Conservation (phyloP, 225 moss, liverwort and hornwort species). For the Bryum argenteum region DNA sequence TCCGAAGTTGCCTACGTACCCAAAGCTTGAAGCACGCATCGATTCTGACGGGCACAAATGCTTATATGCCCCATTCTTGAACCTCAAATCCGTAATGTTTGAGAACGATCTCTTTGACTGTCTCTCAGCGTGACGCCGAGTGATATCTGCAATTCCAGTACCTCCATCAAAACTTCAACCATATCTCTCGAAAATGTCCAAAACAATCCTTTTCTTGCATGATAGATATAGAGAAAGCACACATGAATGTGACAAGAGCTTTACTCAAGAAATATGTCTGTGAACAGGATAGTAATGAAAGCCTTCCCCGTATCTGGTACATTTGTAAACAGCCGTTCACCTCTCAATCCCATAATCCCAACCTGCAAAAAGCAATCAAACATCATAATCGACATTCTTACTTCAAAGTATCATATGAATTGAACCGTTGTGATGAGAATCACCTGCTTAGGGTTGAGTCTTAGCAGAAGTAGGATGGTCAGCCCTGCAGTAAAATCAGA, state of each 20-base stretch:
- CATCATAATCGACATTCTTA: background rate
- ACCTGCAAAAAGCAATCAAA: conserved; percentile 52
- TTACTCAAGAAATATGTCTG: conserved; percentile 95
- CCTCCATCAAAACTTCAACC: no score
- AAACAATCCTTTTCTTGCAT: background rate
- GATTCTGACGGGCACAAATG: conserved; percentile 93
- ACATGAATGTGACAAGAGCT: background rate
- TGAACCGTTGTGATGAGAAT: no score
- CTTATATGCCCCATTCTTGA: conserved; percentile 66
- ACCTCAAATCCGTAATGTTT: conserved; percentile 95
- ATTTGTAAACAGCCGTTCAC: conserved; percentile 90
- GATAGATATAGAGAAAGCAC: background rate
- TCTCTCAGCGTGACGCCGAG: conserved; percentile 96
- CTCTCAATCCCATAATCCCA: conserved; percentile 80
- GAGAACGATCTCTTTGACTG: conserved; percentile 84
- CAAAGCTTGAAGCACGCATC: conserved; percentile 99
- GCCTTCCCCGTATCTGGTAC: conserved; percentile 99
- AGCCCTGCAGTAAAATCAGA: conserved; percentile 79
- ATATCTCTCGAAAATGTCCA: background rate
- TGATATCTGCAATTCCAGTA: conserved; percentile 87
- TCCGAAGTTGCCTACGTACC: conserved; percentile 47
- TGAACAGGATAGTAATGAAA: conserved; percentile 89
- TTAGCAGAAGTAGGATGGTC: conserved; percentile 62
- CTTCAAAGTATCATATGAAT: no score
- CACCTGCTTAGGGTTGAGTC: conserved; percentile 72